Evolutionary conservation across 1,284 basidiomycete species (phyloP).

Genomic region (Melanopsichium pennsylvanicum): DNA sequence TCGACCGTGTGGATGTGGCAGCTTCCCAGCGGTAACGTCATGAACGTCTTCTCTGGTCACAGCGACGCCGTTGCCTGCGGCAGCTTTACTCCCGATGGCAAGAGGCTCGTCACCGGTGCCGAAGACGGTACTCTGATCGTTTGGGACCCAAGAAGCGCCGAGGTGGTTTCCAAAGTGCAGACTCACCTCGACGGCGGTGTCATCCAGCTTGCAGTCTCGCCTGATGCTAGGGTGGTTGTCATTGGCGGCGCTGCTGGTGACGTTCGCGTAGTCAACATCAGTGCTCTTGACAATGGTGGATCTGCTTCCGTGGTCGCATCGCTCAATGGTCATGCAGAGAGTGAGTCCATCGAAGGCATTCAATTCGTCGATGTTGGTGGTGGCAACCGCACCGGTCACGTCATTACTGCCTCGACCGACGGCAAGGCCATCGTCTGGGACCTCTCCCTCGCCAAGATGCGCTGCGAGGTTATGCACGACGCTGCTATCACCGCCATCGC

Average conservation of each 20-base stretch:
- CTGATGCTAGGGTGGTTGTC: conserved; percentile 74
- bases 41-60: conserved; percentile 95
- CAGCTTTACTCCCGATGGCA: conserved; percentile 85
- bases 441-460: conserved; percentile 71
- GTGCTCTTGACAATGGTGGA: conserved; percentile 69
- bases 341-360: conserved; percentile 87
- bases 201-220: conserved; percentile 84
- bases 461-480: conserved; percentile 44
- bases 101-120: conserved; percentile 81
- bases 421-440: conserved; percentile 96
- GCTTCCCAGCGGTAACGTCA: conserved; percentile 87
- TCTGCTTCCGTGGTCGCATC: conserved; percentile 79
- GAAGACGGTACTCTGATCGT: conserved; percentile 83
- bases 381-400: conserved; percentile 71
- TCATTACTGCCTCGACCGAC: conserved; percentile 89
- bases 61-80: conserved; percentile 84
- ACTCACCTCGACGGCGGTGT: conserved; percentile 76
- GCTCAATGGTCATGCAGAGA: conserved; percentile 84
- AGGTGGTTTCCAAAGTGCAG: conserved; percentile 79
- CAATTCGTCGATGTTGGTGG: conserved; percentile 82
- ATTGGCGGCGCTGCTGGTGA: conserved; percentile 85
- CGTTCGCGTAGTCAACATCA: conserved; percentile 83
- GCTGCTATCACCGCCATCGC: conserved; percentile 48
- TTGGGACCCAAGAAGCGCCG: conserved; percentile 86
- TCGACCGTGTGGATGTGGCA: conserved; percentile 98